Evolutionary conservation across 371 early-diverging fungal genomes (phyloP), one percentile per base, ranked within the genome.

Genomic region (Saksenaea vasiformis): DNA sequence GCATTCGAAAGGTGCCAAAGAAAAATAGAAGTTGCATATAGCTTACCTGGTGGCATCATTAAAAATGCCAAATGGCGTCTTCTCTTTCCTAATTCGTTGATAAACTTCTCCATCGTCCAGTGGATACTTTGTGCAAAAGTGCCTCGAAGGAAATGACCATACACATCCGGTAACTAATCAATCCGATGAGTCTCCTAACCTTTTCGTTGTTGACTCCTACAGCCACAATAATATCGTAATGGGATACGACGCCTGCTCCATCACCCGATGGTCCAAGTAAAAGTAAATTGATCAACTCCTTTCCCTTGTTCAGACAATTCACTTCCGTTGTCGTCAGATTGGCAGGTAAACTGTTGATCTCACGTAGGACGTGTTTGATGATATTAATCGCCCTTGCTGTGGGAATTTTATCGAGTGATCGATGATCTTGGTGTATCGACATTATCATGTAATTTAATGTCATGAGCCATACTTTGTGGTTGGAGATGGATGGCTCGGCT

Each of bases 21-120:
- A 19, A 27, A 54, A 11, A 53, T 22, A 22, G 15, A 54, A n/a
- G 28, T 15, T 15, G 31, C 22, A 19, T 54, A 0, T 27, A 35
- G 19, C 60, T 39, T 68, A 72, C 78, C 78, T 26, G 88, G 88
- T 10, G 88, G 87, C 82, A 88, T 88, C 80, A 86, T 82, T 51
- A 88, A 63, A 15, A 82, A 79, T 0, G 85, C 82, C 41, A 88
- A 68, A 61, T 81, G 78, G 5, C 81, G 75, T 10, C 87, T 68
- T 38, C 88, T 76, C 63, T 77, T 82, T 51, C 85, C 83, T 10
- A 88, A 70, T 37, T 86, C 84, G 24, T 84, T 83, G 47, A 87
- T 73, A 62, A 88, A 86, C 26, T 79, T 74, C 59, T 88, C 88
- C 80, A 88, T 77, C 8, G 87, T 83, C 88, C 88, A 88, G 65